Conservation (phyloP, 139 green algal species). For the Closterium sp. region DNA sequence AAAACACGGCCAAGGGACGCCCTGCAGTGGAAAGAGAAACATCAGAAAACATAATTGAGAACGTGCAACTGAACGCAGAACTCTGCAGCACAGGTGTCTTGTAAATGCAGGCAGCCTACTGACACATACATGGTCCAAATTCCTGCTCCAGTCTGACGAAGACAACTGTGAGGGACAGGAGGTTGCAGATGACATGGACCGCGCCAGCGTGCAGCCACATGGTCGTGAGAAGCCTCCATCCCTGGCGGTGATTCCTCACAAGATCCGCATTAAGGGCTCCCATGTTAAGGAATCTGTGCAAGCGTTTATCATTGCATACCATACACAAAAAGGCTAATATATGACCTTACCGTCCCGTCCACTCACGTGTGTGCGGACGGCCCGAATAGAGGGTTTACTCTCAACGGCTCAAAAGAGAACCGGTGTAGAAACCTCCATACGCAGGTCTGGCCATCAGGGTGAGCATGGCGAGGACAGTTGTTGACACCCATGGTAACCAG, state of each 20-base stretch:
- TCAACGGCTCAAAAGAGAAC: neutral
- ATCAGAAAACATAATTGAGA: too few relatives aligned
- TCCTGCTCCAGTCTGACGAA: conserved; percentile 18
- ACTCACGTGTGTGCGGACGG: neutral
- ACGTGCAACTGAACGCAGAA: too few relatives aligned
- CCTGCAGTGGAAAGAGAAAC: too few relatives aligned
- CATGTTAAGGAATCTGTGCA: neutral
- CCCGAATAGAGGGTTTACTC: neutral
- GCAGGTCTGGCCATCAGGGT: neutral
- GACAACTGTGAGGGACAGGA: neutral
- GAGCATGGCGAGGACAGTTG: neutral
- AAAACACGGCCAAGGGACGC: too few relatives aligned
- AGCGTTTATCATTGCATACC: neutral
- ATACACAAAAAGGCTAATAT: neutral
- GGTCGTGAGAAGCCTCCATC: conserved; percentile 4
- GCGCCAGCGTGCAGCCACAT: conserved; percentile 30
- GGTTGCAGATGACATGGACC: conserved; percentile 21
- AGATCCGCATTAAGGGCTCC: neutral
- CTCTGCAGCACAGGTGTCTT: too few relatives aligned
- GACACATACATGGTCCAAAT: conserved; percentile 25
- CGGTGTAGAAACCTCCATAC: neutral
- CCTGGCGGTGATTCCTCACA: neutral
- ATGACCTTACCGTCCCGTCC: neutral
- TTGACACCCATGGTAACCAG: neutral
- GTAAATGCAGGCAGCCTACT: neutral